Conservation (phyloP, 2,329 filamentous ascomycete genomes). For the Calonectria montana region DNA sequence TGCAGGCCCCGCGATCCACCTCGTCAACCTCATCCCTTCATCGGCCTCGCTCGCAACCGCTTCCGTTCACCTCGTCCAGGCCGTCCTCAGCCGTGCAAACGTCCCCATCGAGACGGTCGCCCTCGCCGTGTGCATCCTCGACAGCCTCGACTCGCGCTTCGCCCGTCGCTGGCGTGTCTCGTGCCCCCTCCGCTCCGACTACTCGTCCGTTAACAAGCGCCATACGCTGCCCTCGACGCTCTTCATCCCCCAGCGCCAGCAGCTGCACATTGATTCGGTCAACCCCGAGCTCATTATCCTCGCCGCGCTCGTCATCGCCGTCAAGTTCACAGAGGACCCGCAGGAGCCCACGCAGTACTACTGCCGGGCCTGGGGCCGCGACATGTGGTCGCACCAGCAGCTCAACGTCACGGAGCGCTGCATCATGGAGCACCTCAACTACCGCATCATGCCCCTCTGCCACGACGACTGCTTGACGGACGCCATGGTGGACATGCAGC, state of each 20-base stretch:
- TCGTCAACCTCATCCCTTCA: slow-evolving; percentile 74
- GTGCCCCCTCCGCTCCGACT: slow-evolving; percentile 60
- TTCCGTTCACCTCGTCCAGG: slow-evolving; percentile 69
- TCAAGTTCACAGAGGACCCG: slow-evolving; percentile 73
- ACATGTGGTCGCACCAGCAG: slow-evolving; percentile 70
- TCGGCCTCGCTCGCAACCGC: slow-evolving; percentile 69
- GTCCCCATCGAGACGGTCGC: slow-evolving; percentile 72
- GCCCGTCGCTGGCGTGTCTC: slow-evolving; percentile 70
- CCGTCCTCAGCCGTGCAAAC: slow-evolving; percentile 67
- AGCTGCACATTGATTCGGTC: slow-evolving; percentile 70
- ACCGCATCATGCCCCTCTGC: slow-evolving; percentile 71
- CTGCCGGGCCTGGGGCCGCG: slow-evolving; percentile 63
- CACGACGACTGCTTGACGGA: slow-evolving; percentile 67
- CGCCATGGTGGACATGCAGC: slow-evolving; percentile 72
- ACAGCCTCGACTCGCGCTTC: slow-evolving; percentile 72
- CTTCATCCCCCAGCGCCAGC: slow-evolving; percentile 45
- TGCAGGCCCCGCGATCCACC: slow-evolving; percentile 72
- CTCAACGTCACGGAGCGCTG: slow-evolving; percentile 73
- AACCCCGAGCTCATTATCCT: slow-evolving; percentile 72
- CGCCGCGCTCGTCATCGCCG: slow-evolving; percentile 71
- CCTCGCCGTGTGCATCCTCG: slow-evolving; percentile 74
- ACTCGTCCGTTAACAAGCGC: slow-evolving; percentile 51
- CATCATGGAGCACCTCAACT: slow-evolving; percentile 73
- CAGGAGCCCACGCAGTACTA: slow-evolving; percentile 66
- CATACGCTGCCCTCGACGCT: slow-evolving; percentile 61